These are phyloP conservation scores for Cicer arietinum DNA, from an alignment of 306 rosid species.

Conservation along the genomic window DNA sequence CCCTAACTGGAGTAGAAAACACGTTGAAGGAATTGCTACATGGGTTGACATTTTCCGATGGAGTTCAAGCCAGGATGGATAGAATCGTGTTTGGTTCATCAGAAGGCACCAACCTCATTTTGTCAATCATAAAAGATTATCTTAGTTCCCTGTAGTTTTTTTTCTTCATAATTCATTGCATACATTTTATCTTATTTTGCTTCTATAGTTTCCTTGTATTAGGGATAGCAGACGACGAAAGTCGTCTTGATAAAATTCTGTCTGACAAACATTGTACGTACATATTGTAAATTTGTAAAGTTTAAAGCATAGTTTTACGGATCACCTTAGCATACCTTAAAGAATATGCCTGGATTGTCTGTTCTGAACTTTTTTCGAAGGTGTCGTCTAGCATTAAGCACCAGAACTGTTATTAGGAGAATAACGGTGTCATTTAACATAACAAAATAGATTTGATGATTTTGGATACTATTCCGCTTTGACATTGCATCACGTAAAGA, in stretches of 20 bases:
- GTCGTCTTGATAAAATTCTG: slow-evolving; percentile 10
- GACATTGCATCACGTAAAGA: too few species aligned
- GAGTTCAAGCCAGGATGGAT: slow-evolving; percentile 94
- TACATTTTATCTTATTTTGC: not conserved
- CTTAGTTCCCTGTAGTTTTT: slow-evolving; percentile 61
- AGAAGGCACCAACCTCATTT: slow-evolving; percentile 73
- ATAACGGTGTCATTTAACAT: not conserved
- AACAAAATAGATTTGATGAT: too few species aligned
- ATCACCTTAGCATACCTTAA: not conserved
- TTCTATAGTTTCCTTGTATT: slow-evolving; percentile 1
- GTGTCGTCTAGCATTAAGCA: not conserved
- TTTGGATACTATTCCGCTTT: too few species aligned
- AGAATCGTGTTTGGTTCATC: slow-evolving; percentile 75
- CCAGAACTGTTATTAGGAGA: not conserved
- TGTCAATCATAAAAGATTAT: slow-evolving; percentile 68
- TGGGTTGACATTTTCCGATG: slow-evolving; percentile 64
- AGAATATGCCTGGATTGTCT: not conserved
- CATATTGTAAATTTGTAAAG: slow-evolving; percentile 25
- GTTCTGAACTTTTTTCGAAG: too few species aligned
- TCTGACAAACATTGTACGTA: slow-evolving; percentile 8
- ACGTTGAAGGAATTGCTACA: slow-evolving; percentile 67
- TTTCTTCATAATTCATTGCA: slow-evolving; percentile 8
- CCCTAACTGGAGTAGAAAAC: slow-evolving; percentile 66
- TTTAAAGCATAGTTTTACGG: slow-evolving; percentile 1
- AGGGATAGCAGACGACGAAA: slow-evolving; percentile 2